Conservation (phyloP, 163 green algal genomes). For the Volvox carteri region DNA sequence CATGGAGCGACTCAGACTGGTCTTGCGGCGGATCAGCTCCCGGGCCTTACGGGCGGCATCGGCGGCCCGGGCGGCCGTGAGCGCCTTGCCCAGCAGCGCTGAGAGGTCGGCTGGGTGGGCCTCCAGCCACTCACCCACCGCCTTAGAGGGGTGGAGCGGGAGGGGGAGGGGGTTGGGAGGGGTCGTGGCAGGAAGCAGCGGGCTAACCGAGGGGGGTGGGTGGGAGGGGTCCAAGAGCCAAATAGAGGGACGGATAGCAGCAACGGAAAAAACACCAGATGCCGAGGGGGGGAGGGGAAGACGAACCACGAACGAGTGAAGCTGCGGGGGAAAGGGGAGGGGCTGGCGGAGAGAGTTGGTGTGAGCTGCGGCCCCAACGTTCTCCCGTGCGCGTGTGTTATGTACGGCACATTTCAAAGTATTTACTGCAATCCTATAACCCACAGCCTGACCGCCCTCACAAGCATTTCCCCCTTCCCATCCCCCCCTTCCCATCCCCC, state of each 20-base stretch:
- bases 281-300: no score
- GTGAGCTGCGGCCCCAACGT: no score
- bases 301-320: no score
- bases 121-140: slow-evolving; percentile 81
- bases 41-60: slow-evolving; percentile 92
- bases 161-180: background rate
- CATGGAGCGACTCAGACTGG: slow-evolving; percentile 83
- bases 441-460: background rate
- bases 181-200: background rate
- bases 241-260: no score
- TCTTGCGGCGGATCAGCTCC: slow-evolving; percentile 94
- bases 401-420: no score
- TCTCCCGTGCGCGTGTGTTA: no score
- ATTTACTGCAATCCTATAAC: background rate
- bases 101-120: slow-evolving; percentile 56
- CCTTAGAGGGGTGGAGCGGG: slow-evolving; percentile 28
- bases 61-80: slow-evolving; percentile 82
- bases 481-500: no score
- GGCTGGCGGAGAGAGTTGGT: no score
- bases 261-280: no score
- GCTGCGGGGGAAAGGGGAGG: no score
- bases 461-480: background rate
- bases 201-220: background rate
- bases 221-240: no score
- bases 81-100: slow-evolving; percentile 79